phyloP scores from a whole-genome alignment of 139 green algal genomes.

The Chlorella sorokiniana region DNA sequence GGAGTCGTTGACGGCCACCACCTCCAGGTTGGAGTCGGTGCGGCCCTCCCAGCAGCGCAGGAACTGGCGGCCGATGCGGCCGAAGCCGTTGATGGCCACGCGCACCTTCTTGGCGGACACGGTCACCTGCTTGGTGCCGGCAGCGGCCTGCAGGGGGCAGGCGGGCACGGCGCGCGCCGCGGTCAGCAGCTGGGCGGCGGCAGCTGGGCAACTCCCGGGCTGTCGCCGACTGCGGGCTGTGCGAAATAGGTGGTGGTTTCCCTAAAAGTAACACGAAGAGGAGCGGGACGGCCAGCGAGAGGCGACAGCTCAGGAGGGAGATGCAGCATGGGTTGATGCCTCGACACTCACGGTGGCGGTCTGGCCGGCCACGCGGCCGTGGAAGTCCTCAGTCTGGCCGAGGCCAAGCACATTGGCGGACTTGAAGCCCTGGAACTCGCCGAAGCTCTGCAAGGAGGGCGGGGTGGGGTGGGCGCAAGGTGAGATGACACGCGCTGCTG shows the following conservation, averaged over 20 bases:
- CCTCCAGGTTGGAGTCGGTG: conserved; percentile 45
- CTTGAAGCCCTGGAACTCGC: conserved; percentile 45
- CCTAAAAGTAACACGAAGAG: not conserved
- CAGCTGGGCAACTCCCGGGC: not conserved
- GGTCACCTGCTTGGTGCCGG: conserved; percentile 46
- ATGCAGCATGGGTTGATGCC: not conserved
- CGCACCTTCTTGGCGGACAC: conserved; percentile 87
- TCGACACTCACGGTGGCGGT: conserved; percentile 39
- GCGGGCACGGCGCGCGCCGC: not conserved
- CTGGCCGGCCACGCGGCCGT: conserved; percentile 39
- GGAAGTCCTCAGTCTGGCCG: conserved; percentile 17
- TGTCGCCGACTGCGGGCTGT: not conserved
- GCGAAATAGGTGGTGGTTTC: not conserved
- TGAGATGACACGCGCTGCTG: not conserved
- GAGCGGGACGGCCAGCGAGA: not conserved
- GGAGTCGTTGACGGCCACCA: conserved; percentile 97
- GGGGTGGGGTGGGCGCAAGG: not conserved
- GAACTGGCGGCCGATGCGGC: conserved; percentile 96
- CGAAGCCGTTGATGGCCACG: conserved; percentile 99
- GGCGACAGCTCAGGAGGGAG: not conserved
- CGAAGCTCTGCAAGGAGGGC: conserved; percentile 1
- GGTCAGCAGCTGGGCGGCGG: not conserved
- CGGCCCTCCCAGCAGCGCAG: conserved; percentile 89
- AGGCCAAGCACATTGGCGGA: conserved; percentile 5
- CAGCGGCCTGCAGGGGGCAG: conserved; percentile 23